A percentile compares a stretch with the other conserved stretches of the same genome.
phyloP scores from a whole-genome alignment of 805 yeast genomes.

The Cephaloascus fragrans region DNA sequence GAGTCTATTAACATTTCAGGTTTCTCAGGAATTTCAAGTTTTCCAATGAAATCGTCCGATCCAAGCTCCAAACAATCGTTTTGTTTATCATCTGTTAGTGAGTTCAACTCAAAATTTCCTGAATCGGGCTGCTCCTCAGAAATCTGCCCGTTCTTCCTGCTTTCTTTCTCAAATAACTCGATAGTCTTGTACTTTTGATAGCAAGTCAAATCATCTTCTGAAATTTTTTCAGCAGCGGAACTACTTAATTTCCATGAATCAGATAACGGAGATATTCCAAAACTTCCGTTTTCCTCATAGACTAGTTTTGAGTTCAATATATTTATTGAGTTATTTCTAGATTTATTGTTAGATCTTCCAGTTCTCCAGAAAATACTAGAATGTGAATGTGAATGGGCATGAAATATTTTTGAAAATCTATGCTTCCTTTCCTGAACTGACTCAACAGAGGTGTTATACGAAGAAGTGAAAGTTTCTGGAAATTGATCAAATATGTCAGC shows the following conservation, averaged over 20 bases:
- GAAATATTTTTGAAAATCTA: neutral
- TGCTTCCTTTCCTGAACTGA: neutral
- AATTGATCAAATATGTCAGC: neutral
- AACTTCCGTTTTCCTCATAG: neutral
- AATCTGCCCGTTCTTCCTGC: too few relatives aligned
- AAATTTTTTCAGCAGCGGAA: neutral
- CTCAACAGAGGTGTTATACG: neutral
- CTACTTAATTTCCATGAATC: neutral
- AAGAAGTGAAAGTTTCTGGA: neutral
- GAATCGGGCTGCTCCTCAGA: too few relatives aligned
- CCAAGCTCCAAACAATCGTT: too few relatives aligned
- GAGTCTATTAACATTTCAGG: too few relatives aligned
- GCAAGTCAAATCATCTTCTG: neutral
- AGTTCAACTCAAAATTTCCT: too few relatives aligned
- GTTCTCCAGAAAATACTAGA: neutral
- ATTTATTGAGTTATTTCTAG: neutral
- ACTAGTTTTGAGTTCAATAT: neutral
- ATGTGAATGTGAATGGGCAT: neutral
- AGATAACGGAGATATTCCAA: neutral
- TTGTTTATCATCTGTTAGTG: too few relatives aligned
- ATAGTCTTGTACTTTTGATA: neutral
- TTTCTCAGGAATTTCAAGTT: too few relatives aligned
- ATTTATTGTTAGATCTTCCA: neutral
- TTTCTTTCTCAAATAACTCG: neutral
- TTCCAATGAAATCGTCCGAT: too few relatives aligned